Conservation (phyloP, 176 grass and related monocot species). For the Carex pumila region DNA sequence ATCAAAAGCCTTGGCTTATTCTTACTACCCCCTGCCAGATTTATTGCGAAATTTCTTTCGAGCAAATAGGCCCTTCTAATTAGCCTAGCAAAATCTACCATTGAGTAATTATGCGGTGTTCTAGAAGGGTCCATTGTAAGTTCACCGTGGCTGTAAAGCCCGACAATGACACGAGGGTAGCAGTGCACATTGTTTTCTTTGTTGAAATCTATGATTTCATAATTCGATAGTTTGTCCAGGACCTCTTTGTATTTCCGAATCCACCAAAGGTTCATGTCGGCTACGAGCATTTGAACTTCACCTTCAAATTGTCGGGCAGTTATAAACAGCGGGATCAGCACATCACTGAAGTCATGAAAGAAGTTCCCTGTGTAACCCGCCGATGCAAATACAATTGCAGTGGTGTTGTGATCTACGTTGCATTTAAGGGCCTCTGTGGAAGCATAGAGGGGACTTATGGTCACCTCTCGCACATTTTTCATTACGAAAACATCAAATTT, state of each 20-base stretch:
- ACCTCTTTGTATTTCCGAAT: conserved; percentile 43
- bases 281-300: conserved; percentile 50
- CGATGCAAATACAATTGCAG: conserved; percentile 46
- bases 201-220: conserved; percentile 52
- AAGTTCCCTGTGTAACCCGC: conserved; percentile 54
- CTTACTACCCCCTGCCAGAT: conserved; percentile 21
- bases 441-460: conserved; percentile 16
- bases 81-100: conserved; percentile 55
- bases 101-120: conserved; percentile 33
- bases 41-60: conserved; percentile 17
- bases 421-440: conserved; percentile 36
- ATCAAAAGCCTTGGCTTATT: conserved; percentile 54
- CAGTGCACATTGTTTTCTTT: conserved; percentile 57
- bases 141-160: conserved; percentile 53
- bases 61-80: conserved; percentile 46
- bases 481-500: conserved; percentile 58
- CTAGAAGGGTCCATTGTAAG: conserved; percentile 48
- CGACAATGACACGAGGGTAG: conserved; percentile 52
- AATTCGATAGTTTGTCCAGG: conserved; percentile 45
- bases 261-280: conserved; percentile 45
- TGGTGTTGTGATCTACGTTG: conserved; percentile 36
- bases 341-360: conserved; percentile 73
- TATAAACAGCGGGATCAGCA: conserved; percentile 67
- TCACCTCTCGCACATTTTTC: conserved; percentile 43
- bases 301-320: conserved; percentile 53